Evolutionary conservation across 305 asterid genomes (phyloP).

Genomic region (Fraxinus dipetala): DNA sequence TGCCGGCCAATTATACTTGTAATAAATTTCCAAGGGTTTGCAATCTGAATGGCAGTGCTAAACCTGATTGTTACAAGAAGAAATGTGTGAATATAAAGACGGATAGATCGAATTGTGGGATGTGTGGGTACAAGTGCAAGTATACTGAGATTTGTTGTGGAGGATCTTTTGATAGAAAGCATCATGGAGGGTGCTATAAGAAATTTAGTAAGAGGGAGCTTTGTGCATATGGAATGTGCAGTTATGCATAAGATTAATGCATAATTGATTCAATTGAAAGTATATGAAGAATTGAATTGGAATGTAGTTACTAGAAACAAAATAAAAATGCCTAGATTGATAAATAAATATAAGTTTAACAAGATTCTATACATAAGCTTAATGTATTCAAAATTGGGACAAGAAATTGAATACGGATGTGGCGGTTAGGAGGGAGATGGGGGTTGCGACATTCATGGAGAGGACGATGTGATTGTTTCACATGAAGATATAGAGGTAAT

Average conservation of each 20-base stretch:
- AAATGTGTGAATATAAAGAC: constrained; percentile 33
- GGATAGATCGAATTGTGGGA: constrained; percentile 29
- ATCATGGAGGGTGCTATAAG: constrained; percentile 33
- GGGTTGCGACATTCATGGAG: too few species aligned
- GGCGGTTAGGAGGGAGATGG: too few species aligned
- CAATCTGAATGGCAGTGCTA: constrained; percentile 22
- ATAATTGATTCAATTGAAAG: too few species aligned
- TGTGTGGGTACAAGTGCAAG: constrained; percentile 28
- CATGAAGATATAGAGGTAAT: too few species aligned
- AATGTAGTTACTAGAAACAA: too few species aligned
- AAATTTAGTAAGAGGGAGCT: constrained; percentile 25
- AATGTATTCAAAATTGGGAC: too few species aligned
- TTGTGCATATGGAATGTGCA: constrained; percentile 34
- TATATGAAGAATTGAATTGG: too few species aligned
- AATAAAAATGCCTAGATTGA: too few species aligned
- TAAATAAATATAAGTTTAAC: too few species aligned
- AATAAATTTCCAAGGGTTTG: constrained; percentile 32
- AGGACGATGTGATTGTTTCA: too few species aligned
- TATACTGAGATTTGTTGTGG: constrained; percentile 28
- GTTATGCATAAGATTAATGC: constrained; percentile 22
- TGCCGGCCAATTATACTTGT: constrained; percentile 22
- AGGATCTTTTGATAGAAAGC: constrained; percentile 26
- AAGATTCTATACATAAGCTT: too few species aligned
- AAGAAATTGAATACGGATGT: too few species aligned
- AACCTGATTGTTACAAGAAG: constrained; percentile 36